A percentile compares a stretch with the other conserved stretches of the same genome.
These are phyloP conservation scores for Dittrichia graveolens DNA, from an alignment of 129 eudicot species.

Conservation along the genomic window DNA sequence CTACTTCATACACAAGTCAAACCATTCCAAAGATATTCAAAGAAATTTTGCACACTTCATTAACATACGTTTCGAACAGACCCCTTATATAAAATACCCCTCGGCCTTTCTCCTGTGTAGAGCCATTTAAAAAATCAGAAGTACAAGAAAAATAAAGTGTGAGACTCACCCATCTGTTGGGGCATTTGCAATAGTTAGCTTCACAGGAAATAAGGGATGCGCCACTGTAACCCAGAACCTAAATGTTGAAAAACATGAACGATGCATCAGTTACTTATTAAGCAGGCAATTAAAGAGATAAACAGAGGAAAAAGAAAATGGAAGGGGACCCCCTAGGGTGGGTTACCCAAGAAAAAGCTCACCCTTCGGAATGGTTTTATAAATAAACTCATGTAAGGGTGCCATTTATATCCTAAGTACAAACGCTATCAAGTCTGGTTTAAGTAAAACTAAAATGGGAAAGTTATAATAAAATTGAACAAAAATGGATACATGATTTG, in stretches of 20 bases:
- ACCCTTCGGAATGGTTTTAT: neutral
- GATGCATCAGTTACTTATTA: conserved; percentile 1
- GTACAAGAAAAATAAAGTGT: neutral
- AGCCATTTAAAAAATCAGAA: neutral
- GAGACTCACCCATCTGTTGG: conserved; percentile 84
- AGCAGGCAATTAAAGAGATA: neutral
- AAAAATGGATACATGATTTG: conserved; percentile 2
- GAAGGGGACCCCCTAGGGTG: too few species aligned
- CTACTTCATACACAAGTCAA: neutral
- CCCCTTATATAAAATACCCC: too few species aligned
- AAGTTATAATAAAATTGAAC: conserved; percentile 1
- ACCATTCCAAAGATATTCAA: conserved; percentile 9
- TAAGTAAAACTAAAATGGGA: neutral
- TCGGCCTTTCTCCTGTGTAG: neutral
- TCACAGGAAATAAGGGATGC: conserved; percentile 72
- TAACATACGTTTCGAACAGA: neutral
- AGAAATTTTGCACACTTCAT: conserved; percentile 12
- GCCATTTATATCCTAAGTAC: conserved; percentile 6
- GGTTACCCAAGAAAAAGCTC: neutral
- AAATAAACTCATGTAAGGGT: conserved; percentile 7
- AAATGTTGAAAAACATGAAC: conserved; percentile 27
- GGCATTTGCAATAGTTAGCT: conserved; percentile 53
- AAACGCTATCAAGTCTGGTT: conserved; percentile 4
- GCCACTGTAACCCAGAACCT: conserved; percentile 77
- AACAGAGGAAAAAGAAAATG: neutral